Evolutionary conservation across 768 basidiomycete species (phyloP), one percentile per base, ranked within the genome.

Genomic region (Gautieria morchelliformis): DNA sequence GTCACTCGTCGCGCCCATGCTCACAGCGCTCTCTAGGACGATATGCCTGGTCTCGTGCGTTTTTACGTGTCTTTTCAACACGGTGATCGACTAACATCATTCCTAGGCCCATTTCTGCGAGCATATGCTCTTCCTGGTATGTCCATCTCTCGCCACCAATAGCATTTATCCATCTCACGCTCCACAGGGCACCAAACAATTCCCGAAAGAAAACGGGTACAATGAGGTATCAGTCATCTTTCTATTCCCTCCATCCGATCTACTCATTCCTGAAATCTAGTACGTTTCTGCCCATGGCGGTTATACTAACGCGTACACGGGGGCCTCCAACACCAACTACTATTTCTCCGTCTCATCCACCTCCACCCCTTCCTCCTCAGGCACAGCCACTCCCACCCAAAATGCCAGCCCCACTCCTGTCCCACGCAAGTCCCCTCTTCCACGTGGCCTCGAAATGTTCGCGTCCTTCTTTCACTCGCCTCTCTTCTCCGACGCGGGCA

Each of bases 121-220:
- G 68, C 95, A 99, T 69, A 68, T 99, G 50, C 71, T 96, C 60
- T 99, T 99, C 71, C 91, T 99, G 85, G 94, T 93, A 63, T 60
- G 83, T 69, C 8, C 3, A 27, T 30, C 7, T 35, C 35, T 40
- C 47, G 35, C 8, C 14, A 19, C 32, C 9, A n/a, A 17, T 5
- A 5, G 30, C 22, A 37, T 37, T 37, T 37, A 37, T 27, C 17
- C 15, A 15, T 48, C 35, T 49, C 17, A 57, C 51, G 7, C 15
- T 33, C 33, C 20, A n/a, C 42, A 57, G 56, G 56, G 56, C 30
- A 57, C 56, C 2, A 39, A 57, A 57, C 45, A 50, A 35, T 57
- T 57, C 35, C 56, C 56, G 4, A 57, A 57, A 40, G 56, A 57
- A 49, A 57, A 57, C 20, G 56, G 56, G 1, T 57, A 57, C 27